phyloP scores from a whole-genome alignment of 2,329 filamentous ascomycete species.

The Penicillium rolfsii region DNA sequence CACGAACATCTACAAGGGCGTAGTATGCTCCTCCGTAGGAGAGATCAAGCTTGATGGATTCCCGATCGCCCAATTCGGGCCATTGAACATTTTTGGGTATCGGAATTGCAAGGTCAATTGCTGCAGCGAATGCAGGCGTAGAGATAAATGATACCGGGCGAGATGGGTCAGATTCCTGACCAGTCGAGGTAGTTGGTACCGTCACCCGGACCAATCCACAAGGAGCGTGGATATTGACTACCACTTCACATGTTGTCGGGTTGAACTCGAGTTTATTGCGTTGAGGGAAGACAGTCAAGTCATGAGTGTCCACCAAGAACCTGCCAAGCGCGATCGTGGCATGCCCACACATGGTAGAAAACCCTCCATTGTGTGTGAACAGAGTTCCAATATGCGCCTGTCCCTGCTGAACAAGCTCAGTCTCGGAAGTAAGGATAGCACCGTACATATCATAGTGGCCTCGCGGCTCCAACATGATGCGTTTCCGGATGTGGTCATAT shows the following conservation, averaged over 20 bases:
- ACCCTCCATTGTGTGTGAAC: conserved; percentile 54
- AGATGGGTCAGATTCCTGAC: conserved; percentile 40
- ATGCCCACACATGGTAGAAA: conserved; percentile 57
- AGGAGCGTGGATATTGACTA: conserved; percentile 49
- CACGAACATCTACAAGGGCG: conserved; percentile 40
- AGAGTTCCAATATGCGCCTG: conserved; percentile 54
- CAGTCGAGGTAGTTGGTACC: conserved; percentile 43
- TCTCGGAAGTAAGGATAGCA: conserved; percentile 49
- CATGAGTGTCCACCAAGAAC: conserved; percentile 49
- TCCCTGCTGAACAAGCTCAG: conserved; percentile 45
- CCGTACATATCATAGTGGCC: conserved; percentile 59
- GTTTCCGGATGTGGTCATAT: conserved; percentile 47
- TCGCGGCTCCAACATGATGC: conserved; percentile 53
- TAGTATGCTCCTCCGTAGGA: conserved; percentile 54
- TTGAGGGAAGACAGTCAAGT: conserved; percentile 45
- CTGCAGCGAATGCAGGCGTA: conserved; percentile 48
- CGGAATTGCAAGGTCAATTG: conserved; percentile 34
- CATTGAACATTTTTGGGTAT: conserved; percentile 40
- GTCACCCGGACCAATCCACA: conserved; percentile 49
- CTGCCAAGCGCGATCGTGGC: conserved; percentile 56
- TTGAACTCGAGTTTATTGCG: conserved; percentile 39
- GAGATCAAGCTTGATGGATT: conserved; percentile 39
- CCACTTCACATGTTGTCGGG: conserved; percentile 25
- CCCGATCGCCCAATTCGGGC: conserved; percentile 40
- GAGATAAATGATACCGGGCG: conserved; percentile 48